Percentiles rank a stretch among this genome's conserved stretches.
phyloP scores from a whole-genome alignment of 192 early-diverging fungal genomes.

The Backusella tarrabulga region DNA sequence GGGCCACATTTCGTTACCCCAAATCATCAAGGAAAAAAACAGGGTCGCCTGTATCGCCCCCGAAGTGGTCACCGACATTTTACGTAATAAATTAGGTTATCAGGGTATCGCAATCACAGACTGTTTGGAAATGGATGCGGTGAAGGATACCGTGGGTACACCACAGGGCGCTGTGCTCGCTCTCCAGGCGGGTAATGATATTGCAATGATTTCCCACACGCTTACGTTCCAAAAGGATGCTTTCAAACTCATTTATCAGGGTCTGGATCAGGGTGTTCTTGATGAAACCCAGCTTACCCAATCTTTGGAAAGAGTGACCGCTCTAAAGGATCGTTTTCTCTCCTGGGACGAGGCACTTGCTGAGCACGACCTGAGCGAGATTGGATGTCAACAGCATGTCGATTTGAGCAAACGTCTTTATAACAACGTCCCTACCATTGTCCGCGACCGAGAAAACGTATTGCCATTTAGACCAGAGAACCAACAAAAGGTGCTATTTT shows the following conservation, averaged over 20 bases:
- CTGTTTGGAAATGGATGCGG: constrained; percentile 42
- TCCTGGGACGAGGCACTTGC: constrained; percentile 28
- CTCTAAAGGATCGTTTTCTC: constrained; percentile 31
- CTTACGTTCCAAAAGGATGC: constrained; percentile 25
- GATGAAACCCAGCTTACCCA: constrained; percentile 8
- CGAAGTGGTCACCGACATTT: constrained; percentile 32
- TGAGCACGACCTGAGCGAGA: background rate
- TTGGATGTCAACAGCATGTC: constrained; percentile 24
- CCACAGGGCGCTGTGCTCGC: constrained; percentile 31
- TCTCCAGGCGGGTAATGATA: constrained; percentile 35
- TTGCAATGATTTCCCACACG: constrained; percentile 41
- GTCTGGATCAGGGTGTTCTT: background rate
- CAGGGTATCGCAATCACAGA: constrained; percentile 38
- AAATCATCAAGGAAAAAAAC: constrained; percentile 25
- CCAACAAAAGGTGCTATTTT: constrained; percentile 25
- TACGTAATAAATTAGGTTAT: constrained; percentile 32
- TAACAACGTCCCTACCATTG: constrained; percentile 26
- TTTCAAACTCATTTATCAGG: constrained; percentile 18
- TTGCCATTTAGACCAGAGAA: constrained; percentile 21
- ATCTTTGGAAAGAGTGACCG: constrained; percentile 28
- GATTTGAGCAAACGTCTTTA: constrained; percentile 28
- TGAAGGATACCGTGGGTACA: constrained; percentile 31
- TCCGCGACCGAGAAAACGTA: constrained; percentile 18
- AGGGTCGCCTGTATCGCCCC: constrained; percentile 24
- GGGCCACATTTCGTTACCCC: constrained; percentile 34